Conservation (phyloP, 495 filamentous ascomycete species). For the Daldinia bambusicola region DNA sequence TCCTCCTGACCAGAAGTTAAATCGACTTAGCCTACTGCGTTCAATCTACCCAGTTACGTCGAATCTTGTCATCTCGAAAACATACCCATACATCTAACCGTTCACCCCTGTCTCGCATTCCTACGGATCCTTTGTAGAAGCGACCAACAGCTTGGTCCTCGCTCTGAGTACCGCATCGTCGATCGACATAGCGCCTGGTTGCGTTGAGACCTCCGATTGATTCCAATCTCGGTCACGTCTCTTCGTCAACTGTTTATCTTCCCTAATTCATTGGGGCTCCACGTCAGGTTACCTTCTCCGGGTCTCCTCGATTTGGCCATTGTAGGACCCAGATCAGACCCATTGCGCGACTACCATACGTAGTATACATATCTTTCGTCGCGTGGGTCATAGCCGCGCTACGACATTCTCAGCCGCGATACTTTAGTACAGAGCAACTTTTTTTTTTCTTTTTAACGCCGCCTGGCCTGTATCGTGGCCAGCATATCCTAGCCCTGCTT, state of each 20-base stretch:
- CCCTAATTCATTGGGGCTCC: slow-evolving; percentile 7
- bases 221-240: slow-evolving; percentile 17
- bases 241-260: slow-evolving; percentile 20
- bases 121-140: slow-evolving; percentile 16
- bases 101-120: slow-evolving; percentile 1
- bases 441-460: slow-evolving; percentile 19
- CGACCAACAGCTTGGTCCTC: slow-evolving; percentile 13
- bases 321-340: slow-evolving; percentile 38
- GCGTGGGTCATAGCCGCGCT: slow-evolving; percentile 40
- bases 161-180: slow-evolving; percentile 22
- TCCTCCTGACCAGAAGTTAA: slow-evolving; percentile 36
- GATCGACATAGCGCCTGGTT: slow-evolving; percentile 13
- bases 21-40: slow-evolving; percentile 34
- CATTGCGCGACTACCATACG: slow-evolving; percentile 31
- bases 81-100: slow-evolving; percentile 28
- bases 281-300: slow-evolving; percentile 12
- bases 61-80: slow-evolving; percentile 29
- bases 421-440: slow-evolving; percentile 24
- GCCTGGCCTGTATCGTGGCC: slow-evolving; percentile 28
- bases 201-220: slow-evolving; percentile 21
- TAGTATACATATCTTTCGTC: slow-evolving; percentile 32
- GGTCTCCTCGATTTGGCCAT: slow-evolving; percentile 34
- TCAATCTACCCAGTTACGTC: slow-evolving; percentile 35
- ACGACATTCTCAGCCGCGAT: slow-evolving; percentile 24
- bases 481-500: slow-evolving; percentile 10